Base-by-base conservation (phyloP, 371 early-diverging fungal genomes). In the Synchytrium microbalum region DNA sequence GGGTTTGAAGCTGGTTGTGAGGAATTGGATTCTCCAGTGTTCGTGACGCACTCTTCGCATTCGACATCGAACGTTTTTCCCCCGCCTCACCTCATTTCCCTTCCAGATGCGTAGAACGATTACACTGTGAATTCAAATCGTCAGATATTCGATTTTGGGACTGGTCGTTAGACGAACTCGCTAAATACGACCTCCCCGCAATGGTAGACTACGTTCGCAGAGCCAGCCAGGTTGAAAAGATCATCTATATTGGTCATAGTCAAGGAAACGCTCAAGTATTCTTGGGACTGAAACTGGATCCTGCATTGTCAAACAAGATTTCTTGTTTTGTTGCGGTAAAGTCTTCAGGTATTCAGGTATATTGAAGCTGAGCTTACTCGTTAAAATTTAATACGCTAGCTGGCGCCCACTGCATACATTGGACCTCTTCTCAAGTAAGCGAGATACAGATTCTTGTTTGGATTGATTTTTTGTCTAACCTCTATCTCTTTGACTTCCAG, bases 221-320 rank as follows among this genome's bases (percentile, higher is more conserved):
- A 91, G 89, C 87, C 81, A 2, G 13, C 24, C 26, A 56, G 24
- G 24, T 56, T 56, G 56, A 82, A 25, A 82, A 79, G 32, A 78
- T 97, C 59, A 85, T 93, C 1, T 97, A 93, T 68, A 88, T 97
- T 69, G 98, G 98, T 2, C 96, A 95, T 69, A 93, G 93, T 26
- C 97, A 97, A 75, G 96, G 64, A 1, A 91, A 93, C 1, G 89
- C 93, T 2, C 90, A 90, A 66, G 80, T 72, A 1, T 84, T 82
- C 71, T 64, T 80, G 54, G 82, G 73, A 1, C 62, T 82, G 58
- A 66, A 69, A 0, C 61, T 76, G 13, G 74, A 72, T 30, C 81
- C 83, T 10, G 67, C 73, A 16, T 30, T 80, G 0, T 65, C 67
- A 27, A 65, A 67, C 16, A 79, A 75, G 2, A 59, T 84, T 24